These are phyloP conservation scores for Lentinula raphanica DNA, from an alignment of 768 basidiomycete species.

Conservation along the genomic window DNA sequence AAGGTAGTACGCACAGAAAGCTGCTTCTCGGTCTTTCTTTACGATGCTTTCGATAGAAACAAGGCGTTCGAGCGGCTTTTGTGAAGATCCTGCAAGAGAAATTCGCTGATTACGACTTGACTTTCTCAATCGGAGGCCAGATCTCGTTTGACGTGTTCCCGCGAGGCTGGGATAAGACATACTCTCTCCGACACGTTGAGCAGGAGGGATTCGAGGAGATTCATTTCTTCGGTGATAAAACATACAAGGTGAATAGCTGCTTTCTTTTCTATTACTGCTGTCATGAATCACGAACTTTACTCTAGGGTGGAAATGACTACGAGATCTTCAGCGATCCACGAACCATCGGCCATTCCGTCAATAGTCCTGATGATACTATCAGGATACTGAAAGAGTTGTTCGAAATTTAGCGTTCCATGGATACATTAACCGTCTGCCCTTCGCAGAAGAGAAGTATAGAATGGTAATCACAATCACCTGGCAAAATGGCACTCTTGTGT, in stretches of 20 bases:
- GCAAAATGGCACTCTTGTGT: too few species aligned
- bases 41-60: slow-evolving; percentile 39
- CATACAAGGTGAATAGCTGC: slow-evolving; percentile 43
- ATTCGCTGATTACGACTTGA: slow-evolving; percentile 81
- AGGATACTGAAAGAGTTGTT: slow-evolving; percentile 61
- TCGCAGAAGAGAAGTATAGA: too few species aligned
- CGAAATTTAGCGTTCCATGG: background rate
- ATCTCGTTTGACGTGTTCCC: slow-evolving; percentile 95
- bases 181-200: slow-evolving; percentile 75
- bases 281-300: too few species aligned
- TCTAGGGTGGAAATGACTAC: slow-evolving; percentile 90
- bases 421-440: too few species aligned
- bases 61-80: slow-evolving; percentile 66
- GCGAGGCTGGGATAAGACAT: slow-evolving; percentile 96
- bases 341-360: slow-evolving; percentile 84
- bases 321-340: slow-evolving; percentile 82
- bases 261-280: background rate
- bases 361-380: slow-evolving; percentile 70
- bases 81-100: slow-evolving; percentile 73
- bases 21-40: background rate
- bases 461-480: too few species aligned
- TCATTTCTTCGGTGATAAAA: slow-evolving; percentile 98
- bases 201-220: slow-evolving; percentile 89
- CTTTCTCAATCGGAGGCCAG: slow-evolving; percentile 90
- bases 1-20: slow-evolving; percentile 42